These are phyloP conservation scores for Phialophora tarda DNA, from an alignment of 2,329 filamentous ascomycete species.

Conservation along the genomic window DNA sequence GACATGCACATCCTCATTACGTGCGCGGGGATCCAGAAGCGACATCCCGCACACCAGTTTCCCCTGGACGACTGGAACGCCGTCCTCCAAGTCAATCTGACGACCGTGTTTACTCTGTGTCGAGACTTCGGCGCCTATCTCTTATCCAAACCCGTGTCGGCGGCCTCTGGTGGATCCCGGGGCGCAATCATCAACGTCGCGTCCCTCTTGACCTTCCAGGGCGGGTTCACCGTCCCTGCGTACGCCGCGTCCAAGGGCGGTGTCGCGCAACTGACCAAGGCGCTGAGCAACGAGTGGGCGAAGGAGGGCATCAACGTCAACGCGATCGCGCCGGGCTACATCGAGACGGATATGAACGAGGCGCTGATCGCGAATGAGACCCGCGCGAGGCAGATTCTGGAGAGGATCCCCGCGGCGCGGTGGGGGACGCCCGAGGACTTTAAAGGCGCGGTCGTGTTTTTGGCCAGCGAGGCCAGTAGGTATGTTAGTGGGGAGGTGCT, in stretches of 20 bases:
- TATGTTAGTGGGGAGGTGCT: slow-evolving; percentile 58
- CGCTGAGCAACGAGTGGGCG: slow-evolving; percentile 85
- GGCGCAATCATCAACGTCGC: slow-evolving; percentile 78
- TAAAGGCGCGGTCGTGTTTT: slow-evolving; percentile 57
- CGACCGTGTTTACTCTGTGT: slow-evolving; percentile 76
- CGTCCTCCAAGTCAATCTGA: slow-evolving; percentile 86
- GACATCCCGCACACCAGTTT: slow-evolving; percentile 76
- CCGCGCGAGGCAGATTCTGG: slow-evolving; percentile 74
- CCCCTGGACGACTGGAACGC: slow-evolving; percentile 78
- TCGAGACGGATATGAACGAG: slow-evolving; percentile 92
- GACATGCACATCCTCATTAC: slow-evolving; percentile 81
- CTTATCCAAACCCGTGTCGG: slow-evolving; percentile 60
- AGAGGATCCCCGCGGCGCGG: slow-evolving; percentile 79
- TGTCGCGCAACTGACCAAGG: slow-evolving; percentile 82
- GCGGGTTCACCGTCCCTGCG: slow-evolving; percentile 84
- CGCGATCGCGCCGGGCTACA: slow-evolving; percentile 86
- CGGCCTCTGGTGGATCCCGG: slow-evolving; percentile 23
- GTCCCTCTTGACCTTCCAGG: slow-evolving; percentile 80
- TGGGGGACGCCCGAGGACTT: slow-evolving; percentile 71
- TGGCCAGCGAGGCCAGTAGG: slow-evolving; percentile 52
- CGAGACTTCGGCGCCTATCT: slow-evolving; percentile 81
- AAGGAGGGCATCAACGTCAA: slow-evolving; percentile 81
- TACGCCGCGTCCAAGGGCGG: slow-evolving; percentile 88
- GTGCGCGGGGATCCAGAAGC: slow-evolving; percentile 83
- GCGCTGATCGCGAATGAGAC: slow-evolving; percentile 75